phyloP scores from a whole-genome alignment of 2,329 filamentous ascomycete species.

The Elsinoe necatrix region DNA sequence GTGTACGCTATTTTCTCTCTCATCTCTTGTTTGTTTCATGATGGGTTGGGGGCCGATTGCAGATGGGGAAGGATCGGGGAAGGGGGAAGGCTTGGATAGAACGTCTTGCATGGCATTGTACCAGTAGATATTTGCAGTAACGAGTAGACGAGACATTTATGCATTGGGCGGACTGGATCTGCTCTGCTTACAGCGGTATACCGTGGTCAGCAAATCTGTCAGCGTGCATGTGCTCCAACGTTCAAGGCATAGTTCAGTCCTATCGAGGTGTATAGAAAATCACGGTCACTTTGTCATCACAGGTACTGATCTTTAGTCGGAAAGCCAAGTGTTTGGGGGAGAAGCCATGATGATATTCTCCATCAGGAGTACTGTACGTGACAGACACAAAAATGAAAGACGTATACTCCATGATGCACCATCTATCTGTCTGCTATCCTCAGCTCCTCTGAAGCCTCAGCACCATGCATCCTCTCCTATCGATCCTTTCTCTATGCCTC shows the following conservation, averaged over 20 bases:
- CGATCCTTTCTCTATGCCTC: constrained; percentile 25
- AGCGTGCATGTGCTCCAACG: too few relatives aligned
- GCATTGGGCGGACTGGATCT: neutral
- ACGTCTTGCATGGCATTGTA: neutral
- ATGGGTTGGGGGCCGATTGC: neutral
- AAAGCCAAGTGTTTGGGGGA: neutral
- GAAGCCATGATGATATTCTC: neutral
- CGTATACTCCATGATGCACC: constrained; percentile 15
- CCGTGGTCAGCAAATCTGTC: neutral
- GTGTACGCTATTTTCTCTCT: constrained; percentile 2
- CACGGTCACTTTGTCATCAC: neutral
- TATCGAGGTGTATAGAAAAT: too few relatives aligned
- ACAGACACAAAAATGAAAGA: neutral
- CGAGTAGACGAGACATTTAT: constrained; percentile 7
- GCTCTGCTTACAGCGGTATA: neutral
- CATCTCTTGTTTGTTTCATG: neutral
- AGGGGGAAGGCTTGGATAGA: neutral
- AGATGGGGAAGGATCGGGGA: neutral
- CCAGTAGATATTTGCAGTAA: constrained; percentile 1
- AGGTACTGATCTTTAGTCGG: too few relatives aligned
- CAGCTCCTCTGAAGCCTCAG: neutral
- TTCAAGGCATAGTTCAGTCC: too few relatives aligned
- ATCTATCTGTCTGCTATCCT: constrained; percentile 13
- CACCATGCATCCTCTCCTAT: neutral
- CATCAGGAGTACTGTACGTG: neutral